A percentile compares a stretch with the other conserved stretches of the same genome.
Evolutionary conservation across 495 filamentous ascomycete genomes (phyloP).

Genomic region (Hypoxylon fragiforme): DNA sequence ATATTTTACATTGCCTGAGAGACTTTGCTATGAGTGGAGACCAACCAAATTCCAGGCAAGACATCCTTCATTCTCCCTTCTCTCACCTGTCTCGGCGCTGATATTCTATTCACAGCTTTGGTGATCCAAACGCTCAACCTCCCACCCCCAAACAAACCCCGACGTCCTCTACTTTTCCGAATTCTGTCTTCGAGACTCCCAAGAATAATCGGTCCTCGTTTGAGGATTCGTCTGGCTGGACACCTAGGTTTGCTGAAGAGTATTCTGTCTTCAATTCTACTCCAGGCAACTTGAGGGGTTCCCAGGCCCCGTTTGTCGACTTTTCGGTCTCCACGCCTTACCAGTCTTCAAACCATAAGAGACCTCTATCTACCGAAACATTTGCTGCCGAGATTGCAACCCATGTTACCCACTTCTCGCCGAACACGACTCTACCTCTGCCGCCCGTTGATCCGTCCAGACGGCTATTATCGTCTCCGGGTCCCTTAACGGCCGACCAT

Average conservation of each 20-base stretch:
- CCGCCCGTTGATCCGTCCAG: constrained; percentile 61
- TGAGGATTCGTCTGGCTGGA: constrained; percentile 55
- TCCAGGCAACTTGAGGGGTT: constrained; percentile 53
- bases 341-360: constrained; percentile 41
- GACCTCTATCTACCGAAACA: constrained; percentile 44
- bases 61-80: constrained; percentile 33
- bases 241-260: constrained; percentile 59
- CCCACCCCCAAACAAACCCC: constrained; percentile 77
- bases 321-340: constrained; percentile 41
- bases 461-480: constrained; percentile 60
- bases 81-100: constrained; percentile 32
- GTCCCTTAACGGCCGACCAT: constrained; percentile 46
- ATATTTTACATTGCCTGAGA: constrained; percentile 5
- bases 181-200: constrained; percentile 67
- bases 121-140: constrained; percentile 75
- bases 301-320: constrained; percentile 46
- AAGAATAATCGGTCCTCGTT: constrained; percentile 53
- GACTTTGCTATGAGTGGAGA: constrained; percentile 75
- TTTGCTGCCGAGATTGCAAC: constrained; percentile 53
- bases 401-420: constrained; percentile 63
- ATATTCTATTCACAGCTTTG: constrained; percentile 62
- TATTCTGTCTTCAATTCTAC: constrained; percentile 62
- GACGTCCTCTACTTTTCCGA: constrained; percentile 64
- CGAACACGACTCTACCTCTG: constrained; percentile 53
- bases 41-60: constrained; percentile 72